phyloP scores from a whole-genome alignment of 2,329 filamentous ascomycete species.

The Botrytis deweyae region DNA sequence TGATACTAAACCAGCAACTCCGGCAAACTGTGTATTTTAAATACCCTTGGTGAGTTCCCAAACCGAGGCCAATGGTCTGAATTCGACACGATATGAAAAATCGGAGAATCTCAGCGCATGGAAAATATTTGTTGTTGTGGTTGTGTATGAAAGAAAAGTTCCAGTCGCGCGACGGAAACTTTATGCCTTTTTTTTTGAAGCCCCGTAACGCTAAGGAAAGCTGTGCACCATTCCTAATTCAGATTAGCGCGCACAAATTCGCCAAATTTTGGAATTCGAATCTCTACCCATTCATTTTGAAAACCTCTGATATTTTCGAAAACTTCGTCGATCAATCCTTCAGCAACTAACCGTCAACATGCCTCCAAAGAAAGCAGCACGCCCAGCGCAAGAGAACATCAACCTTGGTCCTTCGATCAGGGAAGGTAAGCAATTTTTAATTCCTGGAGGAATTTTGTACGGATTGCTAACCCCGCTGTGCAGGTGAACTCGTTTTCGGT shows the following conservation, averaged over 20 bases:
- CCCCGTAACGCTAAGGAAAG: slow-evolving; percentile 20
- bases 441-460: not conserved
- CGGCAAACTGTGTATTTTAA: not conserved
- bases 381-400: slow-evolving; percentile 94
- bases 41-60: not conserved
- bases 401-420: slow-evolving; percentile 94
- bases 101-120: not conserved
- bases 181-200: slow-evolving; percentile 18
- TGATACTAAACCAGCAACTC: not conserved
- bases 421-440: slow-evolving; percentile 65
- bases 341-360: slow-evolving; percentile 70
- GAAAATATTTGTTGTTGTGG: slow-evolving; percentile 14
- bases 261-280: slow-evolving; percentile 21
- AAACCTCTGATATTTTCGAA: slow-evolving; percentile 17
- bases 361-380: slow-evolving; percentile 88
- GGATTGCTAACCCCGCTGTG: slow-evolving; percentile 14
- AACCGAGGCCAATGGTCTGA: not conserved
- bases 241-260: slow-evolving; percentile 30
- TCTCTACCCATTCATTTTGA: slow-evolving; percentile 9
- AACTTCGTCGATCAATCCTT: slow-evolving; percentile 30
- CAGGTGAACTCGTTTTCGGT: slow-evolving; percentile 75
- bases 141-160: slow-evolving; percentile 12
- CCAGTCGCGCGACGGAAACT: slow-evolving; percentile 11
- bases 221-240: slow-evolving; percentile 30
- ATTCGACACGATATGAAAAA: not conserved